These are phyloP conservation scores for Rutidosis leptorrhynchoides DNA, from an alignment of 129 eudicot genomes.

Conservation along the genomic window DNA sequence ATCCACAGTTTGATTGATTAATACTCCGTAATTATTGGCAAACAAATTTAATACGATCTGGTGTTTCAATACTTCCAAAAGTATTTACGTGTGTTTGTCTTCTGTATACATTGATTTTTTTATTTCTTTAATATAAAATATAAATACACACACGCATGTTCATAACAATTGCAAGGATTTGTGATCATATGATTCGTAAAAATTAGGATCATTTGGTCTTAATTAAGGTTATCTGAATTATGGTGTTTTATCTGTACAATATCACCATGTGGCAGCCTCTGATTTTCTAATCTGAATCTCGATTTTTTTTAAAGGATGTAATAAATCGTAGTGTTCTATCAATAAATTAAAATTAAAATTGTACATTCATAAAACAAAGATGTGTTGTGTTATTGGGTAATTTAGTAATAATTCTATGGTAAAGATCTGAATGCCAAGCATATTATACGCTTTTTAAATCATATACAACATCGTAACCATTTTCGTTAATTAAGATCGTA, in stretches of 20 bases:
- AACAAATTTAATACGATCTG: slow-evolving; percentile 17
- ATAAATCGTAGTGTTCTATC: background rate
- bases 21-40: slow-evolving; percentile 25
- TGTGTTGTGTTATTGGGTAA: no score
- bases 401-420: no score
- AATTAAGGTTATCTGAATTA: slow-evolving; percentile 24
- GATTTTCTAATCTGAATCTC: background rate
- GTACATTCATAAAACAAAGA: background rate
- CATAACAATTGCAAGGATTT: no score
- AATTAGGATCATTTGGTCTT: background rate
- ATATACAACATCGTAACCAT: no score
- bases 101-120: background rate
- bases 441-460: no score
- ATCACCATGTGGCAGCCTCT: slow-evolving; percentile 26
- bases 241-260: slow-evolving; percentile 21
- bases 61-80: slow-evolving; percentile 21
- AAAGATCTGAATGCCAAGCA: no score
- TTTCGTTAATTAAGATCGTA: no score
- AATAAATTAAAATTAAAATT: no score
- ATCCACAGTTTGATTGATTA: slow-evolving; percentile 13
- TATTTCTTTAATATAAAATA: background rate
- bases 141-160: slow-evolving; percentile 17
- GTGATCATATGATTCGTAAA: background rate
- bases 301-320: background rate
- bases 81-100: slow-evolving; percentile 30